These are phyloP conservation scores for Xylariaceae sp. DNA, from an alignment of 2,329 filamentous ascomycete genomes.

Conservation along the genomic window DNA sequence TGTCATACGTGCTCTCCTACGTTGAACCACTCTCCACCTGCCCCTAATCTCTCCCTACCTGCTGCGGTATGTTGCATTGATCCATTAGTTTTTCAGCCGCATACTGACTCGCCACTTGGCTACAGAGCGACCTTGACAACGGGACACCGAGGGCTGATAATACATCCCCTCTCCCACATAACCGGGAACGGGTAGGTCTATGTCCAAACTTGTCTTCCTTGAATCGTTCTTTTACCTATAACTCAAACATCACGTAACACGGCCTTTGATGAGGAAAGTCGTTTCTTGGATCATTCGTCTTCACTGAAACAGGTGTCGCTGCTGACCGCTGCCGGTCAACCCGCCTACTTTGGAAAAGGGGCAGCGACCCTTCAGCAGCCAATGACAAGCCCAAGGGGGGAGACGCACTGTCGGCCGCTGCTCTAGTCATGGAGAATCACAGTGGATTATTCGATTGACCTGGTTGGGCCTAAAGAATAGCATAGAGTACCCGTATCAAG, in stretches of 20 bases:
- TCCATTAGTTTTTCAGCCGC: too few species aligned
- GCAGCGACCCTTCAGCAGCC: constrained; percentile 6
- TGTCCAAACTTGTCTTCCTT: constrained; percentile 9
- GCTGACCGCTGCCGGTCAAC: constrained; percentile 6
- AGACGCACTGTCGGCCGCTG: constrained; percentile 3
- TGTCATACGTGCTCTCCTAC: too few species aligned
- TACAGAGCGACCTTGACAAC: too few species aligned
- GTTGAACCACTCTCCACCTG: too few species aligned
- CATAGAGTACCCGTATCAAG: constrained; percentile 1
- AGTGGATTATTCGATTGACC: constrained; percentile 5
- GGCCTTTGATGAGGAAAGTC: constrained; percentile 6
- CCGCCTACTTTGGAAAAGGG: constrained; percentile 13
- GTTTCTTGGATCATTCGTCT: background rate
- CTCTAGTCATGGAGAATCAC: constrained; percentile 8
- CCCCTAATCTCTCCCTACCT: too few species aligned
- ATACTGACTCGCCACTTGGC: too few species aligned
- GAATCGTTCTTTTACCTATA: background rate
- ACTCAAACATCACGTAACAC: constrained; percentile 2
- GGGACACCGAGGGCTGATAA: too few species aligned
- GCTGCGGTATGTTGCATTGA: too few species aligned
- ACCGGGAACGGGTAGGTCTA: background rate
- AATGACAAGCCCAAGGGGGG: background rate
- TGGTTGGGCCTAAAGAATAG: constrained; percentile 5
- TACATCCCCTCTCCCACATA: background rate
- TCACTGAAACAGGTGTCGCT: constrained; percentile 9